Base-by-base conservation (phyloP, 2,329 filamentous ascomycete genomes). In the Sarocladiaceae sp. region DNA sequence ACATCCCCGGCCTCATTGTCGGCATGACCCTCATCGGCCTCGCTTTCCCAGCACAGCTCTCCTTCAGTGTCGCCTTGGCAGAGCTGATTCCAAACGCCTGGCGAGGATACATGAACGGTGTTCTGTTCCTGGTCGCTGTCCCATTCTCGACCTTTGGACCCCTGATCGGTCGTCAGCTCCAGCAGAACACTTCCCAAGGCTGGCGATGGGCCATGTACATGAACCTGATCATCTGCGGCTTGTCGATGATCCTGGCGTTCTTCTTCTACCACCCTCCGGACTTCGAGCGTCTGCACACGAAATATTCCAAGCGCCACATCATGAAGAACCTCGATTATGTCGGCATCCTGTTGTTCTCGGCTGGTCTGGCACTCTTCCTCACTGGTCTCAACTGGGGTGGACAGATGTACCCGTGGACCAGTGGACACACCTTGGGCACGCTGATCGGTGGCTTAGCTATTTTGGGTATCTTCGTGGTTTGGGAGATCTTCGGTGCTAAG, bases 181-280 rank as follows among this genome's bases (percentile, higher is more conserved):
- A 42, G 23, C n/a, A 12, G 4, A 42, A 22, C 10, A 42, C 39
- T 23, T 22, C 18, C 5, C 18, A 20, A 22, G 39, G 39, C 7
- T 42, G 39, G 39, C 39, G 39, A 10, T 42, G 39, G 39, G 11
- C 39, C 7, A 42, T 42, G 39, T 20, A 42, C 18, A 42, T 42
- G 39, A 42, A 42, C 39, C 39, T 42, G 4, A 42, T 42, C n/a
- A 22, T 23, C 18, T 20, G 39, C 23, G 39, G 39, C n/a, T 12
- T 42, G 20, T 42, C 39, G n/a, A 42, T 42, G 36, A 39, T 39
- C 18, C 36, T 39, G 15, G 31, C 31, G 10, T 33, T 33, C 31
- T 33, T 33, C 31, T 33, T 33, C 31, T 33, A 33, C 31, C 31
- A 33, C n/a, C 31, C 31, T 33, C 31, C 31, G 10, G n/a, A 33